Percentiles rank a stretch among this genome's conserved stretches.
Conservation (phyloP, 1,139 yeast genomes). For the Candida tropicalis region DNA sequence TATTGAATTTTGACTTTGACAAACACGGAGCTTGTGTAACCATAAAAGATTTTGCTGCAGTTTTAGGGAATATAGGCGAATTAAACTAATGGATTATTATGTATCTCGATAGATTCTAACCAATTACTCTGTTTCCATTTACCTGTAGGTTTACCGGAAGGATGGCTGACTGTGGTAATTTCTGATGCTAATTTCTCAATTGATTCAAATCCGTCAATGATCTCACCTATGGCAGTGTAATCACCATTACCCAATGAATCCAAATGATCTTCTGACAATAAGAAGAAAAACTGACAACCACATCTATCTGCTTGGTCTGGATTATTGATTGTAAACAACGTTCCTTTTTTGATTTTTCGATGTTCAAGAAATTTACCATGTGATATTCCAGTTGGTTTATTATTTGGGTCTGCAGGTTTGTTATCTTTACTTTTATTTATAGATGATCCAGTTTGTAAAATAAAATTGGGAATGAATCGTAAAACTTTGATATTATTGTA, state of each 20-base stretch:
- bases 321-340: slow-evolving; percentile 21
- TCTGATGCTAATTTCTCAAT: slow-evolving; percentile 15
- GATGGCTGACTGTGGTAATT: slow-evolving; percentile 18
- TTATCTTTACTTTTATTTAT: slow-evolving; percentile 47
- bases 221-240: slow-evolving; percentile 22
- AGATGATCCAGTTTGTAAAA: slow-evolving; percentile 54
- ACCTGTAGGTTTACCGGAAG: slow-evolving; percentile 23
- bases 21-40: slow-evolving; percentile 32
- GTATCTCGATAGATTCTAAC: slow-evolving; percentile 22
- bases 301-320: slow-evolving; percentile 10
- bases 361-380: background rate
- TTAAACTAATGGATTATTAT: slow-evolving; percentile 18
- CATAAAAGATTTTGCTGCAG: slow-evolving; percentile 48
- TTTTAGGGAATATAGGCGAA: slow-evolving; percentile 46
- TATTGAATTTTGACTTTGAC: slow-evolving; percentile 33
- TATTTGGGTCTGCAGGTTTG: slow-evolving; percentile 13
- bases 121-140: slow-evolving; percentile 23
- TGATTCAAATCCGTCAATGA: slow-evolving; percentile 24
- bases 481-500: slow-evolving; percentile 42
- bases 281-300: slow-evolving; percentile 28
- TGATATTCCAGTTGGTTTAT: slow-evolving; percentile 1
- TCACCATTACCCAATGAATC: slow-evolving; percentile 10
- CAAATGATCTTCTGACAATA: slow-evolving; percentile 19
- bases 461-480: slow-evolving; percentile 45
- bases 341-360: slow-evolving; percentile 17